Evolutionary conservation across 2,329 filamentous ascomycete species (phyloP).

Genomic region (Stachybotrys chlorohalonatus): DNA sequence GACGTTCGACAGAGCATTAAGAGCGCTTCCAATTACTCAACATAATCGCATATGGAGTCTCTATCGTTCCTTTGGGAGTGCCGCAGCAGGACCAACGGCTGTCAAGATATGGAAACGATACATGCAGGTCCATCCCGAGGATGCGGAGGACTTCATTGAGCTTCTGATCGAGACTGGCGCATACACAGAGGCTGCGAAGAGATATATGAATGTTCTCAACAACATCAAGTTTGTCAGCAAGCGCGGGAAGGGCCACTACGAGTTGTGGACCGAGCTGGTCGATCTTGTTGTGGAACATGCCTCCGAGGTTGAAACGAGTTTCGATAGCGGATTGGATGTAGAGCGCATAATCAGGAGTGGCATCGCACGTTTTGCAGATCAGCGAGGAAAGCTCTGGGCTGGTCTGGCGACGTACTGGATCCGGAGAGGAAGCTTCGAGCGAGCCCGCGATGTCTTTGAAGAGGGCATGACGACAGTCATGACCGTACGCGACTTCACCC

Average conservation of each 20-base stretch:
- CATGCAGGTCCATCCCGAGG: constrained; percentile 94
- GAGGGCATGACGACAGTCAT: constrained; percentile 96
- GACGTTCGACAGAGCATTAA: constrained; percentile 85
- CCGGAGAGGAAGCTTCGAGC: constrained; percentile 83
- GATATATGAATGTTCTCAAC: constrained; percentile 88
- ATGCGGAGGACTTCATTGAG: constrained; percentile 91
- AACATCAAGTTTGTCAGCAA: constrained; percentile 87
- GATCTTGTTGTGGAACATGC: constrained; percentile 89
- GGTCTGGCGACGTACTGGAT: constrained; percentile 96
- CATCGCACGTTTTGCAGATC: constrained; percentile 82
- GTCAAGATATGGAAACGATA: constrained; percentile 92
- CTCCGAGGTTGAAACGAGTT: constrained; percentile 70
- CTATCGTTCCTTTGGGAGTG: constrained; percentile 85
- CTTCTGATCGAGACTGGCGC: constrained; percentile 71
- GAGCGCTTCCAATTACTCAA: constrained; percentile 86
- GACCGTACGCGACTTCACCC: constrained; percentile 94
- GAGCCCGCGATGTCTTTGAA: constrained; percentile 86
- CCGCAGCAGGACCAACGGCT: constrained; percentile 80
- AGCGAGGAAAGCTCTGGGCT: constrained; percentile 90
- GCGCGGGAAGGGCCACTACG: constrained; percentile 87
- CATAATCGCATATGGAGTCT: constrained; percentile 93
- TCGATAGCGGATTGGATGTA: constrained; percentile 78
- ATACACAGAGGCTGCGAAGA: constrained; percentile 84
- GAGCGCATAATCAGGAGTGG: constrained; percentile 90
- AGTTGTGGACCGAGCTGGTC: constrained; percentile 97